These are phyloP conservation scores for Clonostachys solani DNA, from an alignment of 2,329 filamentous ascomycete species.

Conservation along the genomic window DNA sequence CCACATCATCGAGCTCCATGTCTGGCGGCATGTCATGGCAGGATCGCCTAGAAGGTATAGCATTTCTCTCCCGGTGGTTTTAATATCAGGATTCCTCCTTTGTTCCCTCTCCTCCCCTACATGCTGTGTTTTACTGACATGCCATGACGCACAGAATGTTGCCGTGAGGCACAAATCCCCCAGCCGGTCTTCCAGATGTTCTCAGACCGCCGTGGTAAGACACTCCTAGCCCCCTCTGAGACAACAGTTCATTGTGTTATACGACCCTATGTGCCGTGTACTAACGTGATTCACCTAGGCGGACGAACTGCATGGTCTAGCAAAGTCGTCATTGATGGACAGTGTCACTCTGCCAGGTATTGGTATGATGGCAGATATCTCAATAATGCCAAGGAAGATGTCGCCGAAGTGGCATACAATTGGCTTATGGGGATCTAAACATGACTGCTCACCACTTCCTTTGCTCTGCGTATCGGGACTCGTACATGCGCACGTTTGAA, in stretches of 20 bases:
- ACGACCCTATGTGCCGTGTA: too few species aligned
- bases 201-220: conserved; percentile 64
- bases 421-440: conserved; percentile 32
- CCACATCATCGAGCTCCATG: not conserved
- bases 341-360: conserved; percentile 66
- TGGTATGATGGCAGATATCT: conserved; percentile 91
- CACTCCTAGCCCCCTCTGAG: not conserved
- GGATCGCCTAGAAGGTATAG: conserved; percentile 43
- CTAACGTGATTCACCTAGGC: conserved; percentile 40
- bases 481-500: too few species aligned
- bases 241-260: too few species aligned
- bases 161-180: conserved; percentile 41
- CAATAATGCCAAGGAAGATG: conserved; percentile 86
- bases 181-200: conserved; percentile 59
- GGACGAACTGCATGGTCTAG: conserved; percentile 90
- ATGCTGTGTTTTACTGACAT: not conserved
- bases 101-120: too few species aligned
- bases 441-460: too few species aligned
- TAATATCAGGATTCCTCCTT: too few species aligned
- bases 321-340: conserved; percentile 67
- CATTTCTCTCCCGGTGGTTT: not conserved
- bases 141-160: conserved; percentile 38
- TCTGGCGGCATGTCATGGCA: conserved; percentile 31
- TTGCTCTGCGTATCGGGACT: too few species aligned
- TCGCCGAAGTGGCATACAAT: conserved; percentile 74